These are phyloP conservation scores for Alternaria triticimaculans DNA, from an alignment of 2,329 filamentous ascomycete genomes.

Conservation along the genomic window DNA sequence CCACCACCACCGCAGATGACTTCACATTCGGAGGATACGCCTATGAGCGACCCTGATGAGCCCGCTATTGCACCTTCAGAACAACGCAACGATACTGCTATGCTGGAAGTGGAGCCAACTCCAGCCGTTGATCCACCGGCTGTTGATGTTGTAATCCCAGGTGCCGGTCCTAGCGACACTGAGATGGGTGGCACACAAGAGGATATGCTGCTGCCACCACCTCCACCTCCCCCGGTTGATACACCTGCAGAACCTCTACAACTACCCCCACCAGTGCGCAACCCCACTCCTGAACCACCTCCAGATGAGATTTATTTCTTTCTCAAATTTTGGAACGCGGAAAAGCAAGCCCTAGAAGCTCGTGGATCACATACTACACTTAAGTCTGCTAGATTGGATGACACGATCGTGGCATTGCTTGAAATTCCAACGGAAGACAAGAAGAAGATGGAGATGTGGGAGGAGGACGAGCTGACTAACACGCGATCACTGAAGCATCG, in stretches of 20 bases:
- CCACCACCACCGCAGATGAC: conserved; percentile 7
- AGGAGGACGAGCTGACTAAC: conserved; percentile 51
- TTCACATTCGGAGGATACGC: conserved; percentile 41
- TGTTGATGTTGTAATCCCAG: conserved; percentile 30
- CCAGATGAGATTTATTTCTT: conserved; percentile 51
- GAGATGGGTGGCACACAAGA: conserved; percentile 48
- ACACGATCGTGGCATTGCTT: conserved; percentile 39
- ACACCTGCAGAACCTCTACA: conserved; percentile 21
- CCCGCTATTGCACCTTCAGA: conserved; percentile 5
- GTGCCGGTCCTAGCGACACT: conserved; percentile 32
- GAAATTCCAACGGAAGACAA: conserved; percentile 40
- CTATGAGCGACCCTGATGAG: conserved; percentile 50
- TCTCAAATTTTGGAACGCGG: conserved; percentile 49
- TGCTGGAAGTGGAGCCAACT: conserved; percentile 31
- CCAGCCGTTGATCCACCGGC: conserved; percentile 24
- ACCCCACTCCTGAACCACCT: conserved; percentile 29
- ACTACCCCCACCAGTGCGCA: conserved; percentile 27
- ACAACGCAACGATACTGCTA: conserved; percentile 24
- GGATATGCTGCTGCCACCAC: conserved; percentile 35
- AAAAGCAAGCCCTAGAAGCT: conserved; percentile 42
- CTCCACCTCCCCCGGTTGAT: conserved; percentile 23
- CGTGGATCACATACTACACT: conserved; percentile 42
- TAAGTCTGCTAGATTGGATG: conserved; percentile 44
- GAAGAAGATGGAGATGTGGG: conserved; percentile 58
- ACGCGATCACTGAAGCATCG: conserved; percentile 38